phyloP scores from a whole-genome alignment of 257 asterid genomes.

The Nicotiana knightiana region DNA sequence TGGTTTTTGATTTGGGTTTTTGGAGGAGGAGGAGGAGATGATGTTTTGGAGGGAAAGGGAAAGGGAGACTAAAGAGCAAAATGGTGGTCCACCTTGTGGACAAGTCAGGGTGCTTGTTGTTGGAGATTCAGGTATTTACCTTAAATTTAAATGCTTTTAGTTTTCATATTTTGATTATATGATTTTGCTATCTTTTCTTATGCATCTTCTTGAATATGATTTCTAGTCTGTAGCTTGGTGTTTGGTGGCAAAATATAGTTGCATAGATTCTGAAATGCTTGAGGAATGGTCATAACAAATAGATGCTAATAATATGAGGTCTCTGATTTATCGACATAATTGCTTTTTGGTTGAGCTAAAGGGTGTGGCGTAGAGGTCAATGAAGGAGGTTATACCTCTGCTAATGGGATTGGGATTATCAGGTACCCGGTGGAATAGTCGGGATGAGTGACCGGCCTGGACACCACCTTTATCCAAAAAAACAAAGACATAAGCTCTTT shows the following conservation, averaged over 20 bases:
- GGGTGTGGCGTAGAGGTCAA: neutral
- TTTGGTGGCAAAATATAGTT: neutral
- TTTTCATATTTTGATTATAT: neutral
- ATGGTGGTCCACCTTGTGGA: constrained; percentile 90
- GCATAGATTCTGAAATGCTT: neutral
- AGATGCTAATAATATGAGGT: neutral
- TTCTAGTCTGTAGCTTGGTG: neutral
- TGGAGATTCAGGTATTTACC: constrained; percentile 76
- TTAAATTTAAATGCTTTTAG: neutral
- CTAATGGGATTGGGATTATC: neutral
- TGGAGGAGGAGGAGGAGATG: constrained; percentile 12
- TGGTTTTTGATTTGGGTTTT: neutral
- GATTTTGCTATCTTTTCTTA: neutral
- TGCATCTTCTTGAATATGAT: neutral
- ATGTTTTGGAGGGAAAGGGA: constrained; percentile 95
- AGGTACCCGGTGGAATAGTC: neutral
- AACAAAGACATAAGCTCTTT: neutral
- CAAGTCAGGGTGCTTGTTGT: constrained; percentile 90
- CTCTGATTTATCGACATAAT: neutral
- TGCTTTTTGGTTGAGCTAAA: neutral
- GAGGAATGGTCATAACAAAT: neutral
- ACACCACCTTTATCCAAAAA: neutral
- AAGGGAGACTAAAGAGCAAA: constrained; percentile 58
- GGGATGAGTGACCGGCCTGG: neutral
- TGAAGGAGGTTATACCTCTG: neutral